phyloP scores from a whole-genome alignment of 768 basidiomycete species.

The Tylopilus sp. region DNA sequence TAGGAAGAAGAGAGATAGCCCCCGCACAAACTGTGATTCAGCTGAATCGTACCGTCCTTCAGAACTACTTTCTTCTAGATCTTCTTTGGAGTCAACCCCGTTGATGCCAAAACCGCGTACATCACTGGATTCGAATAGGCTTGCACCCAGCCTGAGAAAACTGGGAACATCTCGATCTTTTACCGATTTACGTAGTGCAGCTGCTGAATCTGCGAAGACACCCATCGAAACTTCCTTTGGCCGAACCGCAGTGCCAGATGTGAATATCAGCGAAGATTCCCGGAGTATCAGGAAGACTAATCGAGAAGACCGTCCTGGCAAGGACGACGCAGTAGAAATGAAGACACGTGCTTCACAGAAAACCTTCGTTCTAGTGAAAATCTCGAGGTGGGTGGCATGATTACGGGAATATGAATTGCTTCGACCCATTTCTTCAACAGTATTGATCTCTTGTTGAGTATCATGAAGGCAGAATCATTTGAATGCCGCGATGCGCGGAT shows the following conservation, averaged over 20 bases:
- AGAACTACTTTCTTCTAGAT: slow-evolving; percentile 30
- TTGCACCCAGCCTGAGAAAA: slow-evolving; percentile 45
- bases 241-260: slow-evolving; percentile 14
- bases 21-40: neutral
- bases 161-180: slow-evolving; percentile 65
- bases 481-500: slow-evolving; percentile 77
- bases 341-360: slow-evolving; percentile 77
- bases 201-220: slow-evolving; percentile 32
- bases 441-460: slow-evolving; percentile 69
- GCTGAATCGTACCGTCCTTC: slow-evolving; percentile 20
- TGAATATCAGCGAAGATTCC: slow-evolving; percentile 20
- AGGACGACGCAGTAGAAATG: slow-evolving; percentile 75
- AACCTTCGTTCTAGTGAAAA: slow-evolving; percentile 75
- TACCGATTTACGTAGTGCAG: slow-evolving; percentile 57
- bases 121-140: slow-evolving; percentile 32
- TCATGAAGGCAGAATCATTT: slow-evolving; percentile 82
- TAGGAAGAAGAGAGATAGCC: slow-evolving; percentile 14
- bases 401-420: slow-evolving; percentile 3
- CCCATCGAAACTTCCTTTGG: slow-evolving; percentile 7
- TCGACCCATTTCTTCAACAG: slow-evolving; percentile 35
- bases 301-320: slow-evolving; percentile 20
- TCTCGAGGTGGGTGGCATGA: slow-evolving; percentile 53
- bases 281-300: slow-evolving; percentile 14
- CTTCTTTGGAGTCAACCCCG: slow-evolving; percentile 52
- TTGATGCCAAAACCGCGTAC: slow-evolving; percentile 29